Base-by-base conservation (phyloP, 345 rosid species). In the Aquilaria sinensis region DNA sequence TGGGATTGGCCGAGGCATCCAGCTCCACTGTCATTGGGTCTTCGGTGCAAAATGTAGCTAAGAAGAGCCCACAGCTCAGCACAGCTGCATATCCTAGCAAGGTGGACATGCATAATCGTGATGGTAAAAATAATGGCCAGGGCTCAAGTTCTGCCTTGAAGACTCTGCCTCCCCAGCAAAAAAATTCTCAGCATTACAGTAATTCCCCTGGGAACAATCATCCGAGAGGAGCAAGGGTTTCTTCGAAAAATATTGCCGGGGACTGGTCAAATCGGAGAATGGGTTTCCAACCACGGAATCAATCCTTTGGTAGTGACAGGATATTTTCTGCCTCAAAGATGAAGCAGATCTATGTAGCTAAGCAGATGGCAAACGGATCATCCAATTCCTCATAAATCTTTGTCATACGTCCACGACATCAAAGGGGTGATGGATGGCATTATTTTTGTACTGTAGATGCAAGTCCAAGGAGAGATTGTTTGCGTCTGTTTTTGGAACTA, bases 301-400 rank as follows among this genome's bases (percentile, higher is more conserved):
- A 81, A 72, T 65, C 85, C 16, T 56, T 74, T 49, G 72, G 75
- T 50, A 73, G 81, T 32, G 98, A 93, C 37, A 93, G 79, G 78
- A 78, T 78, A 63, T 82, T 80, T 54, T 74, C 71, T 45, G 48
- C 85, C 67, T 76, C 83, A 52, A 90, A 87, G 78, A 74, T 78
- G 72, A 94, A 86, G 75, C 99, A 90, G 81, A 86, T 94, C 23
- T 94, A 94, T 71, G 99, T 94, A 66, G 99, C 95, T 57, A 94
- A 94, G 67, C 99, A 90, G 83, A 78, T 84, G 5, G 14, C 74
- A 12, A 75, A 56, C 57, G 83, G 75, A 62, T 69, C 78, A 31
- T 51, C 80, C 7, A 58, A 71, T 4, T 41, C 77, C 0, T 70
- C 66, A 31, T 70, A 37, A 8, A 37, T 4, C 23, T 2, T 37